A percentile compares a stretch with the other conserved stretches of the same genome.
Conservation (phyloP, 108 stramenopile genomes). For the Nitzschia sp. region DNA sequence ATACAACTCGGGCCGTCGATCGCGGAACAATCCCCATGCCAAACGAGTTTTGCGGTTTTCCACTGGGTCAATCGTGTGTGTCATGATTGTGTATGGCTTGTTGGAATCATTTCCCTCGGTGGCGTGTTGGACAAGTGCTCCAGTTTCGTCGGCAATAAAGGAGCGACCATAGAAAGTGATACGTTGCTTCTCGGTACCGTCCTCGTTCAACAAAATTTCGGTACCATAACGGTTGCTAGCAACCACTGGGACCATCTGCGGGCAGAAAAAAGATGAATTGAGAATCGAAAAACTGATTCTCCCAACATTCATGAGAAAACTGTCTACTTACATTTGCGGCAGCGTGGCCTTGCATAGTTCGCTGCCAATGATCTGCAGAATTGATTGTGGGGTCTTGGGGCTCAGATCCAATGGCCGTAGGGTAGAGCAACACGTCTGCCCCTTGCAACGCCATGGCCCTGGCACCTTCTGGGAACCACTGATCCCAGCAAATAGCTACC, state of each 20-base stretch:
- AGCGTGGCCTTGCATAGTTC: slow-evolving; percentile 68
- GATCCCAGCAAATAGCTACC: slow-evolving; percentile 86
- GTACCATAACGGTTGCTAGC: slow-evolving; percentile 62
- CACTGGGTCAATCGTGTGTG: slow-evolving; percentile 29
- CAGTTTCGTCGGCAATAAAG: slow-evolving; percentile 63
- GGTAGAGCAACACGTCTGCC: slow-evolving; percentile 69
- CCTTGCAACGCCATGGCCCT: slow-evolving; percentile 68
- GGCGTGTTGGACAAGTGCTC: slow-evolving; percentile 37
- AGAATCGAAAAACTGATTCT: no score
- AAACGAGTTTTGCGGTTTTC: slow-evolving; percentile 39
- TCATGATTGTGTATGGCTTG: slow-evolving; percentile 24
- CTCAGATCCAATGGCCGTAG: slow-evolving; percentile 73
- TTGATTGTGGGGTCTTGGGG: slow-evolving; percentile 57
- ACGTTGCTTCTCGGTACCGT: slow-evolving; percentile 40
- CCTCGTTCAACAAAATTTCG: slow-evolving; percentile 43
- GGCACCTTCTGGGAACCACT: slow-evolving; percentile 85
- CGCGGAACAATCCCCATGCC: slow-evolving; percentile 71
- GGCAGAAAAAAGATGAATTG: slow-evolving; percentile 1
- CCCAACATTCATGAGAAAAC: not conserved
- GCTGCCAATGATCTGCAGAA: slow-evolving; percentile 64
- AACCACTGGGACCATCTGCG: slow-evolving; percentile 56
- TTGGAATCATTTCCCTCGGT: slow-evolving; percentile 12
- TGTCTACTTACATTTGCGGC: slow-evolving; percentile 51
- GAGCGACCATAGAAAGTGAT: slow-evolving; percentile 68
- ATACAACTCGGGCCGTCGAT: slow-evolving; percentile 73